A percentile compares a stretch with the other conserved stretches of the same genome.
Evolutionary conservation across 176 grass and related monocot species (phyloP).

Genomic region (Cocos nucifera): DNA sequence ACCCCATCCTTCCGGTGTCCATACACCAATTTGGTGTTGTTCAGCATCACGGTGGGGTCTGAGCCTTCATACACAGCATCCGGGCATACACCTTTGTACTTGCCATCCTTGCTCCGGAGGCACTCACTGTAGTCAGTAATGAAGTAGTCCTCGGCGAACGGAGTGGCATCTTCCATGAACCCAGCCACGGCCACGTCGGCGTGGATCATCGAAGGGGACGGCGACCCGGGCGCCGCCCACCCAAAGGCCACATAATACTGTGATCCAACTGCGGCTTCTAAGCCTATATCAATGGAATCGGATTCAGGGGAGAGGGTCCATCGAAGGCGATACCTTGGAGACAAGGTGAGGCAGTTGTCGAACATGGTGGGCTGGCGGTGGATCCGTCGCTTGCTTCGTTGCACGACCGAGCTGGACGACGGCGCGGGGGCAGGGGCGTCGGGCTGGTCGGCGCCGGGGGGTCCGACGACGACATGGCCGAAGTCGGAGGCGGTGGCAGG

Average conservation of each 20-base stretch:
- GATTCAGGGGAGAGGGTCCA: slow-evolving; percentile 57
- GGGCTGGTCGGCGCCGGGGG: not conserved
- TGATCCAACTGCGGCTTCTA: slow-evolving; percentile 63
- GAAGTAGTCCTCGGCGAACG: slow-evolving; percentile 87
- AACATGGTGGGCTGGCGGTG: slow-evolving; percentile 54
- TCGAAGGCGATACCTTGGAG: slow-evolving; percentile 49
- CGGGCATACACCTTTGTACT: slow-evolving; percentile 68
- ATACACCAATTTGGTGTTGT: slow-evolving; percentile 71
- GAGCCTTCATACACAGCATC: slow-evolving; percentile 61
- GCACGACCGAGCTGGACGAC: not conserved
- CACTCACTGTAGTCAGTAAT: slow-evolving; percentile 62
- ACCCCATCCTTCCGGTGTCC: slow-evolving; percentile 80
- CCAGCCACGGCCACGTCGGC: slow-evolving; percentile 58
- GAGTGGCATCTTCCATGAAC: slow-evolving; percentile 73
- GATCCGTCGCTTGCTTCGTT: slow-evolving; percentile 6
- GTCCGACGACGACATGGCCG: slow-evolving; percentile 44
- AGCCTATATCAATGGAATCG: slow-evolving; percentile 59
- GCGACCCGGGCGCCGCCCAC: slow-evolving; percentile 45
- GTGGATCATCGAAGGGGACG: slow-evolving; percentile 46
- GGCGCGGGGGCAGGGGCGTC: not conserved
- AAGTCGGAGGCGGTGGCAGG: slow-evolving; percentile 87
- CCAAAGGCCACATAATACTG: slow-evolving; percentile 96
- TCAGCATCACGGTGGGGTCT: slow-evolving; percentile 26
- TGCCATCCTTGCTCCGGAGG: slow-evolving; percentile 38
- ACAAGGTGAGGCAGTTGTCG: slow-evolving; percentile 51